Conservation (phyloP, 2,329 filamentous ascomycete species). For the Exserohilum rostratum region DNA sequence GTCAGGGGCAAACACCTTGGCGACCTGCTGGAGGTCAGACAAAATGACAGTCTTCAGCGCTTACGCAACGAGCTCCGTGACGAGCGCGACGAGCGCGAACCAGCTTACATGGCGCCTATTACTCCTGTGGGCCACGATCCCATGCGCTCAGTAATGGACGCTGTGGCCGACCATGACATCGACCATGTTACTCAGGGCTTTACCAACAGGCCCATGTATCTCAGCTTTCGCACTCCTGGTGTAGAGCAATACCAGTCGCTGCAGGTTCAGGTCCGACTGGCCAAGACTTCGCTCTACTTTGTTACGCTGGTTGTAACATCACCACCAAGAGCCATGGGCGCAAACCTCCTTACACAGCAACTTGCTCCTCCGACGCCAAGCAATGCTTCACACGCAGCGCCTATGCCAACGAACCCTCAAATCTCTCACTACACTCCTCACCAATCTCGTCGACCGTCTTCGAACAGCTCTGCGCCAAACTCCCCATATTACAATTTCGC, state of each 20-base stretch:
- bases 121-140: slow-evolving; percentile 52
- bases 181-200: slow-evolving; percentile 54
- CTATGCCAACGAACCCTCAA: slow-evolving; percentile 34
- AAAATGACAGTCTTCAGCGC: slow-evolving; percentile 51
- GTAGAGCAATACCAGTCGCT: slow-evolving; percentile 44
- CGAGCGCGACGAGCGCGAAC: slow-evolving; percentile 56
- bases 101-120: slow-evolving; percentile 58
- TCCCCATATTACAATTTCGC: slow-evolving; percentile 46
- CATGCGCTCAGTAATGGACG: slow-evolving; percentile 48
- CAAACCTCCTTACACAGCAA: slow-evolving; percentile 44
- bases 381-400: slow-evolving; percentile 35
- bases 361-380: slow-evolving; percentile 40
- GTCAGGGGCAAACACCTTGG: slow-evolving; percentile 49
- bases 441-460: slow-evolving; percentile 36
- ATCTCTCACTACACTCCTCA: slow-evolving; percentile 37
- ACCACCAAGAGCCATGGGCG: slow-evolving; percentile 28
- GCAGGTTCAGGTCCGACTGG: slow-evolving; percentile 45
- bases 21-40: slow-evolving; percentile 52
- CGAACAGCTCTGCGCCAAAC: slow-evolving; percentile 41
- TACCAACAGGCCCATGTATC: slow-evolving; percentile 48
- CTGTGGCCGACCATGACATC: slow-evolving; percentile 51
- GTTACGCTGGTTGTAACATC: slow-evolving; percentile 50
- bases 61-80: slow-evolving; percentile 54
- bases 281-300: slow-evolving; percentile 55
- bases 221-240: slow-evolving; percentile 47